A percentile compares a stretch with the other conserved stretches of the same genome.
Conservation (phyloP, 2,329 filamentous ascomycete genomes). For the Diplodia intermedia region DNA sequence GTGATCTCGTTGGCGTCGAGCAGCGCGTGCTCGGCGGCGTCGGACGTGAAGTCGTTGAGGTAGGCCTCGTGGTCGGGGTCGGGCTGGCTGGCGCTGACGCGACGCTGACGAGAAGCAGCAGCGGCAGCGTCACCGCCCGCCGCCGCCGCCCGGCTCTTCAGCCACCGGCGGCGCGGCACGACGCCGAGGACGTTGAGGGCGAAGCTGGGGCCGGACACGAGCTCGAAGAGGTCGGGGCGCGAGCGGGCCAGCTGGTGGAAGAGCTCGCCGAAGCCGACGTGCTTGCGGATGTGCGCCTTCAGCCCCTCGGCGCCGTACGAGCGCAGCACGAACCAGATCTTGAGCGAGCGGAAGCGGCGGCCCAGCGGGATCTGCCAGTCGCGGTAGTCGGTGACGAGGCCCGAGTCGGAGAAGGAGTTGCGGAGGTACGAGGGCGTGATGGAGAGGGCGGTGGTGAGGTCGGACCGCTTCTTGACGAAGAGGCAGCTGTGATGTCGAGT, state of each 20-base stretch:
- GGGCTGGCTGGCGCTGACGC: slow-evolving; percentile 36
- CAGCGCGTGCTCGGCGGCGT: slow-evolving; percentile 50
- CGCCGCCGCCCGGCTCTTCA: slow-evolving; percentile 25
- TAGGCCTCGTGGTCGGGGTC: slow-evolving; percentile 44
- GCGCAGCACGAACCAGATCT: slow-evolving; percentile 94
- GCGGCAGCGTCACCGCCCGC: too few species aligned
- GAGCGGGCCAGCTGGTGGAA: slow-evolving; percentile 68
- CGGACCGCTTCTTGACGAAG: slow-evolving; percentile 75
- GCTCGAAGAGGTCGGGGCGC: slow-evolving; percentile 73
- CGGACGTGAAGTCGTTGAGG: slow-evolving; percentile 44
- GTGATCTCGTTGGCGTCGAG: slow-evolving; percentile 72
- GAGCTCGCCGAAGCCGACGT: slow-evolving; percentile 71
- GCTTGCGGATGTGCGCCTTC: slow-evolving; percentile 73
- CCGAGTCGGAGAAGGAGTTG: slow-evolving; percentile 80
- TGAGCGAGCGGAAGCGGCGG: slow-evolving; percentile 83
- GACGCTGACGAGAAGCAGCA: slow-evolving; percentile 4
- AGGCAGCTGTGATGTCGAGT: slow-evolving; percentile 64
- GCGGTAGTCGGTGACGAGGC: slow-evolving; percentile 90
- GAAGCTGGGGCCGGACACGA: slow-evolving; percentile 77
- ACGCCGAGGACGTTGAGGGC: slow-evolving; percentile 81
- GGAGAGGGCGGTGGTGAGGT: slow-evolving; percentile 80
- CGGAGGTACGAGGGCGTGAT: slow-evolving; percentile 82
- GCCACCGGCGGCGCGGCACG: slow-evolving; percentile 49
- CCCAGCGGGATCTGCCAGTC: slow-evolving; percentile 98
- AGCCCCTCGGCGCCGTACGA: slow-evolving; percentile 81